These are phyloP conservation scores for Gossypium rotundifolium DNA, from an alignment of 345 rosid species.

Conservation along the genomic window DNA sequence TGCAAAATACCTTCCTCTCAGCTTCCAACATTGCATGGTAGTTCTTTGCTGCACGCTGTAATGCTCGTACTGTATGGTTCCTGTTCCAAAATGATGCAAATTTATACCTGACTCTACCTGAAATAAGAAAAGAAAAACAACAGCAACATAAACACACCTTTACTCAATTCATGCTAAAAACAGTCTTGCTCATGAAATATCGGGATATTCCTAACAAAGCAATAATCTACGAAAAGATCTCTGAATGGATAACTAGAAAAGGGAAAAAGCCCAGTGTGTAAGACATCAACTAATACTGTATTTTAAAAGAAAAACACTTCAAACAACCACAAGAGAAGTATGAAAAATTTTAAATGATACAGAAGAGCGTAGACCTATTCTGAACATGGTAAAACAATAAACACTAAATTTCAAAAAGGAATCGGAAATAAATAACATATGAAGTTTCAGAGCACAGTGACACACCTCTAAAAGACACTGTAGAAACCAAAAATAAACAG, in stretches of 20 bases:
- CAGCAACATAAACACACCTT: background rate
- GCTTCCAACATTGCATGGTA: conserved; percentile 69
- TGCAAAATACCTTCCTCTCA: conserved; percentile 73
- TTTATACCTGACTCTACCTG: conserved; percentile 3
- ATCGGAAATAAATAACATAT: too few relatives aligned
- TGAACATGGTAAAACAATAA: too few relatives aligned
- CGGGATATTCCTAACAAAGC: background rate
- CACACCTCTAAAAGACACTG: too few relatives aligned
- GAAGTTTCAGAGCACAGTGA: too few relatives aligned
- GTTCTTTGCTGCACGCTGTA: background rate
- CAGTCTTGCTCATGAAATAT: background rate
- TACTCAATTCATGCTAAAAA: background rate
- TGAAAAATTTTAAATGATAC: background rate
- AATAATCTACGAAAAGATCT: background rate
- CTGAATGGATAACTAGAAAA: background rate
- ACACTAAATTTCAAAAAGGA: too few relatives aligned
- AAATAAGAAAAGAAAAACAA: background rate
- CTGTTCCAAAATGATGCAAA: conserved; percentile 2
- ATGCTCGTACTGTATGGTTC: background rate
- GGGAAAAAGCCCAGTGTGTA: background rate
- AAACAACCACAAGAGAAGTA: background rate
- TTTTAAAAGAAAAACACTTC: too few relatives aligned
- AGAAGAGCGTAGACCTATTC: background rate
- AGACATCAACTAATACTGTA: background rate
- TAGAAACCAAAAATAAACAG: too few relatives aligned